Conservation (phyloP, 2,329 filamentous ascomycete species). For the Coleophoma cylindrospora region DNA sequence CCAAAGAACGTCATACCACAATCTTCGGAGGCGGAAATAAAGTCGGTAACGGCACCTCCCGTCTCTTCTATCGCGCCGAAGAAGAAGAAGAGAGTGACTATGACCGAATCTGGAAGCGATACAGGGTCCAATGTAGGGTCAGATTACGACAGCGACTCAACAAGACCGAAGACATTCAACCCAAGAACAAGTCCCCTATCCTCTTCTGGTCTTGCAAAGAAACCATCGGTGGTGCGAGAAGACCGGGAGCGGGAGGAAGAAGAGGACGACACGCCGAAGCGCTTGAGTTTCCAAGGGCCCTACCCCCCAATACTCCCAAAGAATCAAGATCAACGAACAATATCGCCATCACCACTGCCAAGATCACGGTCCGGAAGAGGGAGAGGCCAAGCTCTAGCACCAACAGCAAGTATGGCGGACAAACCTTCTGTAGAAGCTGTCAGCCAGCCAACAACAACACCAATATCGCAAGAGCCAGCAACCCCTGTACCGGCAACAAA, state of each 20-base stretch:
- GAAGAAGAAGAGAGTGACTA: constrained; percentile 15
- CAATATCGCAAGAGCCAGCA: constrained; percentile 4
- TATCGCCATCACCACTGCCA: constrained; percentile 20
- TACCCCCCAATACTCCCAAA: constrained; percentile 5
- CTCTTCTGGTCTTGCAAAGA: constrained; percentile 23
- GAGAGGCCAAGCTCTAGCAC: constrained; percentile 15
- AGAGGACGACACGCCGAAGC: constrained; percentile 19
- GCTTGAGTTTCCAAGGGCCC: constrained; percentile 2
- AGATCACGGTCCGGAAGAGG: constrained; percentile 17
- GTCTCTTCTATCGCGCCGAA: background rate
- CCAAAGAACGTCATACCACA: background rate
- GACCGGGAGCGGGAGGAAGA: constrained; percentile 36
- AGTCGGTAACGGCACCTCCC: constrained; percentile 4
- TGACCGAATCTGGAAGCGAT: constrained; percentile 20
- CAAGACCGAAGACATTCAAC: constrained; percentile 8
- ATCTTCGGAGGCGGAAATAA: background rate
- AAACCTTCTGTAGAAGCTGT: constrained; percentile 10
- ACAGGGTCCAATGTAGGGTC: constrained; percentile 21
- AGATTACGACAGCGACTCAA: constrained; percentile 23
- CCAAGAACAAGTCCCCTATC: constrained; percentile 12
- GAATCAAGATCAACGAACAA: constrained; percentile 8
- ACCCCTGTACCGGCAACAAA: background rate
- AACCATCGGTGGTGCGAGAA: constrained; percentile 41
- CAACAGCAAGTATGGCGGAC: constrained; percentile 1
- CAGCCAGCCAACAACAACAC: constrained; percentile 17